These are phyloP conservation scores for Hanseniaspora gamundiae DNA, from an alignment of 1,139 yeast species.

Conservation along the genomic window DNA sequence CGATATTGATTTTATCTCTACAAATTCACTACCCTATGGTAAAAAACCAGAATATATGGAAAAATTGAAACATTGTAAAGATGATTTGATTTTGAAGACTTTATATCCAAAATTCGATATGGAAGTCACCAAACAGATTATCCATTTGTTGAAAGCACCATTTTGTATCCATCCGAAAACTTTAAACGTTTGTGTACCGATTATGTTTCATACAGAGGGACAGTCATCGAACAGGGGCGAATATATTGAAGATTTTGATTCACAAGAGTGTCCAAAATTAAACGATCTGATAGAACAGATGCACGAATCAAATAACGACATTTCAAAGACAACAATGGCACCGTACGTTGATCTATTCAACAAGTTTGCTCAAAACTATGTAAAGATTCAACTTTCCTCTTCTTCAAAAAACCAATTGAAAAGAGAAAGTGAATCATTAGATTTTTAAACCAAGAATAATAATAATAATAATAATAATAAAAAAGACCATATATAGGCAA, in stretches of 20 bases:
- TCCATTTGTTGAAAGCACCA: conserved; percentile 93
- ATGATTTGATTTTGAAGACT: conserved; percentile 68
- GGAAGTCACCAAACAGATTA: conserved; percentile 81
- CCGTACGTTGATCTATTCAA: conserved; percentile 67
- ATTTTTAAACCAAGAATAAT: conserved; percentile 20
- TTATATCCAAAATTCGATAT: conserved; percentile 88
- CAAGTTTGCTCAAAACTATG: conserved; percentile 44
- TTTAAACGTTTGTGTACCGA: conserved; percentile 96
- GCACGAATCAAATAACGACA: conserved; percentile 31
- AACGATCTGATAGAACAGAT: conserved; percentile 37
- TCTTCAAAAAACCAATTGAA: conserved; percentile 24
- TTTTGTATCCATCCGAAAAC: conserved; percentile 96
- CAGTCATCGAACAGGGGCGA: conserved; percentile 15
- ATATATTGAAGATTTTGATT: conserved; percentile 45
- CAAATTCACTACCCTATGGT: conserved; percentile 34
- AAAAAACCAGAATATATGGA: conserved; percentile 25
- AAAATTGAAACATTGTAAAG: conserved; percentile 52
- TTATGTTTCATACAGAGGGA: conserved; percentile 32
- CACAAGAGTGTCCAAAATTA: conserved; percentile 70
- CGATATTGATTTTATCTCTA: conserved; percentile 49
- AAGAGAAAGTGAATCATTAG: conserved; percentile 33
- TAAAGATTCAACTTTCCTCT: conserved; percentile 38
- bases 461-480: too few species aligned
- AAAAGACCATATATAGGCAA: too few species aligned
- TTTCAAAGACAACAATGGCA: conserved; percentile 58